These are phyloP conservation scores for Paraglomus brasilianum DNA, from an alignment of 192 early-diverging fungal species.

Conservation along the genomic window DNA sequence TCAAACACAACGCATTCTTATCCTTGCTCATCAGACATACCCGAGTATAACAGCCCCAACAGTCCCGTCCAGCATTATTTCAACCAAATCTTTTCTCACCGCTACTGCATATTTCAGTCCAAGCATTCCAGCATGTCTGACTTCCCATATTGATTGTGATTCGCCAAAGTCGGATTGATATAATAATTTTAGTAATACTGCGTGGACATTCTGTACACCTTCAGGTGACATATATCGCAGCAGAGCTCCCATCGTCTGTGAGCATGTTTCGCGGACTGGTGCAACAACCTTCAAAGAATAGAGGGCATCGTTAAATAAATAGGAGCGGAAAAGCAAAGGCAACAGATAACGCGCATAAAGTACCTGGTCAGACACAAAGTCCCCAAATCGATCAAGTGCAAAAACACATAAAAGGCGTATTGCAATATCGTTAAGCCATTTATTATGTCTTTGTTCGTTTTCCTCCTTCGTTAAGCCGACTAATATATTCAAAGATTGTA, in stretches of 20 bases:
- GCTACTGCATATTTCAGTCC: slow-evolving; percentile 95
- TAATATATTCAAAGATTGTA: slow-evolving; percentile 13
- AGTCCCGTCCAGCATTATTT: slow-evolving; percentile 67
- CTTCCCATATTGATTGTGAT: slow-evolving; percentile 77
- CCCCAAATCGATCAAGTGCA: slow-evolving; percentile 92
- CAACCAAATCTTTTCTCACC: slow-evolving; percentile 83
- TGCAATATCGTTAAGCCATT: slow-evolving; percentile 83
- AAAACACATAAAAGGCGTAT: slow-evolving; percentile 93
- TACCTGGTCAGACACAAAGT: slow-evolving; percentile 91
- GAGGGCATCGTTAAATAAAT: not conserved
- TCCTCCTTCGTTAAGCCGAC: slow-evolving; percentile 49
- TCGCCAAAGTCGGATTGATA: slow-evolving; percentile 54
- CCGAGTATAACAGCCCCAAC: slow-evolving; percentile 83
- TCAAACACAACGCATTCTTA: too few species aligned
- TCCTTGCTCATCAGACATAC: slow-evolving; percentile 2
- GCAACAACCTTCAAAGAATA: slow-evolving; percentile 64
- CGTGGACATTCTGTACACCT: slow-evolving; percentile 62
- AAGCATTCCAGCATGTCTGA: slow-evolving; percentile 86
- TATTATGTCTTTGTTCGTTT: slow-evolving; percentile 70
- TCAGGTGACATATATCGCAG: slow-evolving; percentile 59
- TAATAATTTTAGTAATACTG: slow-evolving; percentile 66
- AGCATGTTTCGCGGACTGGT: slow-evolving; percentile 94
- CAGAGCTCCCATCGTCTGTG: slow-evolving; percentile 75
- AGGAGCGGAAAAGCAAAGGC: not conserved
- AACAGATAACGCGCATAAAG: not conserved